Base-by-base conservation (phyloP, 345 rosid species). In the Tarenaya hassleriana region DNA sequence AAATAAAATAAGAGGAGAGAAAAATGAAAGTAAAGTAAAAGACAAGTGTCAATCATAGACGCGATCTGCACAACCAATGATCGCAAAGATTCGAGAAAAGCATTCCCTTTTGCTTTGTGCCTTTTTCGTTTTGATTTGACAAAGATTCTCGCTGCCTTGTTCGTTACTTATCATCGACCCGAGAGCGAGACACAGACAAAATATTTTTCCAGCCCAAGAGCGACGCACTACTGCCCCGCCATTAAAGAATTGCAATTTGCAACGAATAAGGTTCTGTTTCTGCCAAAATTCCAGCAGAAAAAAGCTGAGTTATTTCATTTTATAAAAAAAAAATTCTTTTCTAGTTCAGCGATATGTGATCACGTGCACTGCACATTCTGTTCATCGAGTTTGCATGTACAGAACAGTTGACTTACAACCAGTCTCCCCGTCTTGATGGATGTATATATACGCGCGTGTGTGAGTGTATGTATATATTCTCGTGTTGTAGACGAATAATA, bases 31-130 rank as follows among this genome's bases (percentile, higher is more conserved):
- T 16, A 53, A 47, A 18, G 61, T 61, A 27, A 10, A 46, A 31
- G 51, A 62, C 64, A 58, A 18, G 69, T 58, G 69, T 58, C 69
- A 65, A 52, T 58, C 64, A 58, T 52, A 40, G 55, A 58, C 51
- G 46, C 69, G 60, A 58, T 58, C 50, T 33, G 38, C 32, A 57
- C 54, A 46, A 41, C 69, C 60, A 65, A 65, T 65, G 54, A 58
- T 58, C 35, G 20, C 52, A 27, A 50, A 64, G 52, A 49, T 64
- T 46, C 63, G 52, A 56, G 14, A 64, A 50, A 50, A 56, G 47
- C 42, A 35, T 62, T 49, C 35, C 15, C 50, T 48, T 39, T 47
- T 31, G 47, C 58, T n/a, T n/a, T n/a, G 63, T 55, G 53, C 43
- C 60, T 60, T 52, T 52, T 63, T 48, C 60, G 39, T 27, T 53